phyloP scores from a whole-genome alignment of 129 eudicot species.

The Helianthus annuus region DNA sequence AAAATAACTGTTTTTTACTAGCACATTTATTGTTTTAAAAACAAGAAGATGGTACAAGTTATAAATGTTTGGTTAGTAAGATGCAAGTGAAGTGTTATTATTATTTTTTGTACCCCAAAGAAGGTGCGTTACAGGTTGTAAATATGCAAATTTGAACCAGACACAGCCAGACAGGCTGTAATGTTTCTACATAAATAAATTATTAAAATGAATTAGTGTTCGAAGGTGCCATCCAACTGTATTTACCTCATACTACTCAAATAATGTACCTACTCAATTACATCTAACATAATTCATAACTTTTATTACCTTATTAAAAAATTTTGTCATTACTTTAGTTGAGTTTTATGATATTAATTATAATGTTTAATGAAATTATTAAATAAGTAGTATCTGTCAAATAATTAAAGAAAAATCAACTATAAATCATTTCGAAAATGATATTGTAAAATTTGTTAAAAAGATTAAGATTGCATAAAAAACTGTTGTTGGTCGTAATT shows the following conservation, averaged over 20 bases:
- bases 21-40: too few species aligned
- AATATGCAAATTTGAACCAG: neutral
- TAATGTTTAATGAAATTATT: neutral
- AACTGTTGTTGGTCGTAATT: too few species aligned
- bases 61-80: neutral
- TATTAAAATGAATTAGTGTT: neutral
- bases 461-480: too few species aligned
- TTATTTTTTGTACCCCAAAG: neutral
- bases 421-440: too few species aligned
- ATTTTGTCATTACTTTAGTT: neutral
- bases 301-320: neutral
- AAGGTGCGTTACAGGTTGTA: conserved; percentile 2
- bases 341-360: neutral
- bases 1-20: too few species aligned
- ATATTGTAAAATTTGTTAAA: too few species aligned
- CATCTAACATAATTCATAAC: neutral
- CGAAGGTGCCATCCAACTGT: neutral
- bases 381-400: neutral
- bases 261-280: neutral
- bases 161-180: neutral
- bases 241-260: neutral
- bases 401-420: too few species aligned
- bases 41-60: neutral
- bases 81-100: neutral
- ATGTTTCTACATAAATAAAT: neutral